A percentile compares a stretch with the other conserved stretches of the same genome.
These are phyloP conservation scores for Nothopassalora personata DNA, from an alignment of 2,329 filamentous ascomycete species.

Conservation along the genomic window DNA sequence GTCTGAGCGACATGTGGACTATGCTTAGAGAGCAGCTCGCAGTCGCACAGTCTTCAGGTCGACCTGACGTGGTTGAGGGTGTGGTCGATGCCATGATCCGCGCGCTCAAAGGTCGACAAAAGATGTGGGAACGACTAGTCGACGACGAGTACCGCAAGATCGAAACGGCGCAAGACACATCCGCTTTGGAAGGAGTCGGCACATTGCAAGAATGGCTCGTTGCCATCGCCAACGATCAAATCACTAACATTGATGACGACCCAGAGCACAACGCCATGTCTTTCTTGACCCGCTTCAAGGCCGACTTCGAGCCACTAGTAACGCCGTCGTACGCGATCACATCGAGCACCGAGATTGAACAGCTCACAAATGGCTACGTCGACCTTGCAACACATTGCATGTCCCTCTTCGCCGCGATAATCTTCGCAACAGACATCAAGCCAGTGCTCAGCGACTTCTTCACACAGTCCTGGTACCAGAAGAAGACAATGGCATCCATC, in stretches of 20 bases:
- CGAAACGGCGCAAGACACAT: conserved; percentile 51
- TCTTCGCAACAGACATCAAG: conserved; percentile 83
- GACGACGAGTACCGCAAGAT: conserved; percentile 78
- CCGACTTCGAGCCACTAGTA: conserved; percentile 75
- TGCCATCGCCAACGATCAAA: conserved; percentile 95
- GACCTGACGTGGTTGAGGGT: conserved; percentile 86
- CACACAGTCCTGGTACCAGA: conserved; percentile 80
- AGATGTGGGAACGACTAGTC: conserved; percentile 79
- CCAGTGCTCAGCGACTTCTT: conserved; percentile 79
- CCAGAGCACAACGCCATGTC: conserved; percentile 67
- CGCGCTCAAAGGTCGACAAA: conserved; percentile 74
- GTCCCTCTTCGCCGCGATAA: conserved; percentile 74
- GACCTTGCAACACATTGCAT: conserved; percentile 94
- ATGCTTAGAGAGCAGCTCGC: conserved; percentile 93
- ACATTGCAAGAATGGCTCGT: conserved; percentile 82
- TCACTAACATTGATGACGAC: conserved; percentile 88
- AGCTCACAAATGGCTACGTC: conserved; percentile 84
- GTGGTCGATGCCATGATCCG: conserved; percentile 95
- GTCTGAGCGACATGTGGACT: conserved; percentile 89
- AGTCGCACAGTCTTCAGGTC: conserved; percentile 76
- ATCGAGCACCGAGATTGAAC: conserved; percentile 65
- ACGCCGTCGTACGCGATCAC: conserved; percentile 71
- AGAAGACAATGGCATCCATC: conserved; percentile 86
- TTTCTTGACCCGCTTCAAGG: conserved; percentile 80
- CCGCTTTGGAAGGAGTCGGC: conserved; percentile 68